A percentile compares a stretch with the other conserved stretches of the same genome.
phyloP scores from a whole-genome alignment of 805 yeast species.

The Wickerhamomyces strasburgensis region DNA sequence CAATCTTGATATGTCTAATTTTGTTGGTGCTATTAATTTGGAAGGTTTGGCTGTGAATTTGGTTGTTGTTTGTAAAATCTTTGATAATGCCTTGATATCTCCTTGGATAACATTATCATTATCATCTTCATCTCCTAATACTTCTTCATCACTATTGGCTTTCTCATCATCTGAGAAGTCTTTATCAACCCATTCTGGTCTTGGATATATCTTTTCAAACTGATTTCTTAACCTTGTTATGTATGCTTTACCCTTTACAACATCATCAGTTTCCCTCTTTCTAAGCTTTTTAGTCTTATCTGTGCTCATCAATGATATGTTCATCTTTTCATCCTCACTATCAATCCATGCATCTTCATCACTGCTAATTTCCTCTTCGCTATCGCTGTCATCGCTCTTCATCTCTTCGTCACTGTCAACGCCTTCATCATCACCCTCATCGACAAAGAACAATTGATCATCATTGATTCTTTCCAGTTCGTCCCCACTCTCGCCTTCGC shows the following conservation, averaged over 20 bases:
- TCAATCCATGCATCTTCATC: slow-evolving; percentile 70
- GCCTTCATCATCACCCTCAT: slow-evolving; percentile 32
- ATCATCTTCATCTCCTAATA: slow-evolving; percentile 26
- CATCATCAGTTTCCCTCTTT: slow-evolving; percentile 46
- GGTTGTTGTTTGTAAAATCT: slow-evolving; percentile 34
- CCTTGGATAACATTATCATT: slow-evolving; percentile 30
- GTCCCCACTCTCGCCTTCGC: slow-evolving; percentile 27
- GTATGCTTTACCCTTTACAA: slow-evolving; percentile 56
- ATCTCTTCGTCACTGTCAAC: slow-evolving; percentile 15
- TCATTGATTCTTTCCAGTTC: slow-evolving; percentile 35
- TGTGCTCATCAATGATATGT: slow-evolving; percentile 52
- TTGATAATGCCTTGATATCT: slow-evolving; percentile 37
- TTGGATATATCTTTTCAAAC: slow-evolving; percentile 66
- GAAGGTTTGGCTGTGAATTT: slow-evolving; percentile 35
- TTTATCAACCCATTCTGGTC: slow-evolving; percentile 74
- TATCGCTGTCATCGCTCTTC: slow-evolving; percentile 27
- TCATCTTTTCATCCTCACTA: slow-evolving; percentile 79
- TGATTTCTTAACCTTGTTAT: slow-evolving; percentile 65
- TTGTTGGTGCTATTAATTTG: slow-evolving; percentile 62
- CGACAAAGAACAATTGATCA: slow-evolving; percentile 51
- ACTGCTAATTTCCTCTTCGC: slow-evolving; percentile 31
- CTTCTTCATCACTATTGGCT: slow-evolving; percentile 27
- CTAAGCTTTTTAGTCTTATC: slow-evolving; percentile 72
- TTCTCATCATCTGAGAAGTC: slow-evolving; percentile 19
- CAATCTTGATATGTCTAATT: slow-evolving; percentile 71